Percentiles rank a stretch among this genome's conserved stretches.
Conservation (phyloP, 176 grass and related monocot species). For the Aegilops sharonensis region DNA sequence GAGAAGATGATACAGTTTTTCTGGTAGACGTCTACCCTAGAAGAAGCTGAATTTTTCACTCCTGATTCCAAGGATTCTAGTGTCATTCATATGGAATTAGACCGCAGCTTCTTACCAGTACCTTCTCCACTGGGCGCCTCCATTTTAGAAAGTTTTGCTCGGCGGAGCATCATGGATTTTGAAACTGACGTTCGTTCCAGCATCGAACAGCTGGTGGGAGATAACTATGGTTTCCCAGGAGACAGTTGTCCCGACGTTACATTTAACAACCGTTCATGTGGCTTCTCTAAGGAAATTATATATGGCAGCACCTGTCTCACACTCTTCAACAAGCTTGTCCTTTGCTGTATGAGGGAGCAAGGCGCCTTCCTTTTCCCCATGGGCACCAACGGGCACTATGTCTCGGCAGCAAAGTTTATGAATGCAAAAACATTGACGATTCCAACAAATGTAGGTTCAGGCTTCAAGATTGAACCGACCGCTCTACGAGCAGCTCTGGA, state of each 20-base stretch:
- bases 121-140: conserved; percentile 66
- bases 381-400: conserved; percentile 69
- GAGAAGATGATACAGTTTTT: conserved; percentile 80
- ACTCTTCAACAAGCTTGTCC: conserved; percentile 91
- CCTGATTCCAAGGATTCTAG: conserved; percentile 33
- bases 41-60: conserved; percentile 74
- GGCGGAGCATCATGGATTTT: conserved; percentile 76
- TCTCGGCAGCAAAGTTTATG: conserved; percentile 87
- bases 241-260: conserved; percentile 32
- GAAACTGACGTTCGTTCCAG: conserved; percentile 69
- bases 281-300: conserved; percentile 46
- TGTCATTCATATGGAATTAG: conserved; percentile 86
- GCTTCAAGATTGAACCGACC: conserved; percentile 67
- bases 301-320: conserved; percentile 70
- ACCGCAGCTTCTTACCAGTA: conserved; percentile 78
- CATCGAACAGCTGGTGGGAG: conserved; percentile 65
- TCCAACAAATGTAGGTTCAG: conserved; percentile 40
- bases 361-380: conserved; percentile 84
- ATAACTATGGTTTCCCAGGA: conserved; percentile 63
- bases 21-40: no score
- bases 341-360: conserved; percentile 65
- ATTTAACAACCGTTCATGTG: no score
- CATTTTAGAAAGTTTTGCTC: conserved; percentile 93
- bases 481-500: conserved; percentile 48
- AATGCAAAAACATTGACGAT: conserved; percentile 55